Evolutionary conservation across 306 rosid species (phyloP).

Genomic region (Leucaena leucocephala): DNA sequence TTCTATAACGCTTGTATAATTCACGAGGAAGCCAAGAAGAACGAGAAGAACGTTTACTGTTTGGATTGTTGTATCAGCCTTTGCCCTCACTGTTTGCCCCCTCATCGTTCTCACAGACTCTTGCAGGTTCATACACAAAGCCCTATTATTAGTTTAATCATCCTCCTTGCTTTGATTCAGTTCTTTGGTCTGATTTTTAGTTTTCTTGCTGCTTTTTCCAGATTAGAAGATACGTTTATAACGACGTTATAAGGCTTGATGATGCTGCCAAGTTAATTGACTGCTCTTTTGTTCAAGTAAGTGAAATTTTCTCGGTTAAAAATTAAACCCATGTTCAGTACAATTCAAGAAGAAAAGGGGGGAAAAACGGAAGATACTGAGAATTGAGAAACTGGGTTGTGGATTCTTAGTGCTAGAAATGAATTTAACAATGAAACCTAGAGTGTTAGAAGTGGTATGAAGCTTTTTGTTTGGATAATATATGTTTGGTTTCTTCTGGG

Average conservation of each 20-base stretch:
- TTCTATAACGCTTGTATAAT: slow-evolving; percentile 92
- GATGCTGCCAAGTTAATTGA: slow-evolving; percentile 78
- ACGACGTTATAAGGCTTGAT: slow-evolving; percentile 76
- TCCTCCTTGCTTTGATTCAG: not conserved
- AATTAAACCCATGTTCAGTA: not conserved
- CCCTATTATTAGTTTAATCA: not conserved
- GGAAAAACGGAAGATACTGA: too few relatives aligned
- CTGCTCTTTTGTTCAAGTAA: slow-evolving; percentile 82
- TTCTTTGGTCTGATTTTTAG: slow-evolving; percentile 6
- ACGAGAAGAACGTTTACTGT: slow-evolving; percentile 87
- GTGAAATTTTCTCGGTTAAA: not conserved
- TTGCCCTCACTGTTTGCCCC: slow-evolving; percentile 84
- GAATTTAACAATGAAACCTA: not conserved
- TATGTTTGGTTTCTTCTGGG: not conserved
- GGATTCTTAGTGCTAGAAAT: not conserved
- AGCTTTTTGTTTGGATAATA: not conserved
- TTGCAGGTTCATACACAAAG: slow-evolving; percentile 55
- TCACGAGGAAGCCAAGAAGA: slow-evolving; percentile 84
- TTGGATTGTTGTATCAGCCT: slow-evolving; percentile 88
- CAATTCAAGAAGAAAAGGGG: not conserved
- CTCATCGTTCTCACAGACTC: slow-evolving; percentile 82
- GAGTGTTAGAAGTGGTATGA: too few relatives aligned
- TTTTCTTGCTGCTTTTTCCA: slow-evolving; percentile 38
- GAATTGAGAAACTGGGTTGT: not conserved
- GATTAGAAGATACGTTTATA: slow-evolving; percentile 88